Evolutionary conservation across 129 eudicot species (phyloP).

Genomic region (Centrapalus pauciflorus): DNA sequence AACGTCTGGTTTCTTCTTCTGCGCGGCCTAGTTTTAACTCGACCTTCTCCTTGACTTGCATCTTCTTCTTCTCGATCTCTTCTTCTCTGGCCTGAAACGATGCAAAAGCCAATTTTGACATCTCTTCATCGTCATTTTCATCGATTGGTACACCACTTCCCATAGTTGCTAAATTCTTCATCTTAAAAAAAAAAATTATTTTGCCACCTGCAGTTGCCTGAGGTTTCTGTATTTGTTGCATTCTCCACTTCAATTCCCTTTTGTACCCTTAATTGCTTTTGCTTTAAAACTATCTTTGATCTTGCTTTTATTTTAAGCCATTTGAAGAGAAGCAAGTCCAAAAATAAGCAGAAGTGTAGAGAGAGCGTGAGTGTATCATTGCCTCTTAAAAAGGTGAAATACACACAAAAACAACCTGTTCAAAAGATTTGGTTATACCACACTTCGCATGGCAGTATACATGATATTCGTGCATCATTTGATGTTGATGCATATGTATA

Average conservation of each 20-base stretch:
- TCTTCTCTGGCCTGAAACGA: constrained; percentile 66
- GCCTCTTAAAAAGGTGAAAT: too few relatives aligned
- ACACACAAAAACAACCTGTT: too few relatives aligned
- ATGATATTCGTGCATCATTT: too few relatives aligned
- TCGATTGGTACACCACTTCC: constrained; percentile 45
- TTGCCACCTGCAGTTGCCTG: constrained; percentile 13
- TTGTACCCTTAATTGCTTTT: constrained; percentile 34
- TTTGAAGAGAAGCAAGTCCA: constrained; percentile 15
- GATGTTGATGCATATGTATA: too few relatives aligned
- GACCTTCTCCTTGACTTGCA: constrained; percentile 52
- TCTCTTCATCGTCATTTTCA: constrained; percentile 47
- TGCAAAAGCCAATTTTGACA: constrained; percentile 40
- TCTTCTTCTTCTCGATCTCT: constrained; percentile 62
- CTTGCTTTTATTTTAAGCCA: constrained; percentile 26
- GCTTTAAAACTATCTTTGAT: constrained; percentile 31
- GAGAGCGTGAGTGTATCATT: too few relatives aligned
- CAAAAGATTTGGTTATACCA: too few relatives aligned
- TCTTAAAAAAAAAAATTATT: too few relatives aligned
- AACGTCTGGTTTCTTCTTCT: constrained; percentile 57
- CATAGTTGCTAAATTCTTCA: constrained; percentile 42
- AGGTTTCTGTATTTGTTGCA: constrained; percentile 13
- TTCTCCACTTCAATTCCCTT: constrained; percentile 11
- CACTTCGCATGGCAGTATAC: too few relatives aligned
- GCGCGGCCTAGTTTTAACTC: constrained; percentile 60
- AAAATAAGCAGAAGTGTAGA: background rate